Conservation (phyloP, 1,284 basidiomycete species). For the Xerocomus cyaneibrunnescens region DNA sequence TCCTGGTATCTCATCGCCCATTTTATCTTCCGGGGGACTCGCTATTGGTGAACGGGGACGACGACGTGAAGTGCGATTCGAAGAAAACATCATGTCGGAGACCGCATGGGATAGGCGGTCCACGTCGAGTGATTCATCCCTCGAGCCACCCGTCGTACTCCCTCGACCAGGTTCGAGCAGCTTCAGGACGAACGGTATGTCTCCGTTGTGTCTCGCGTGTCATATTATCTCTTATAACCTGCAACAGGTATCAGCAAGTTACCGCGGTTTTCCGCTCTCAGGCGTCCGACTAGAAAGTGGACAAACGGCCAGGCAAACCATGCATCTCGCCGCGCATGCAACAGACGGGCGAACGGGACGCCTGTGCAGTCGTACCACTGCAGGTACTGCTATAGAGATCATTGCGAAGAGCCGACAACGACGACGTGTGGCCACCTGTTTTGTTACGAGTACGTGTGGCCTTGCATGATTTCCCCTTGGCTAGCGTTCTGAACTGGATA, state of each 20-base stretch:
- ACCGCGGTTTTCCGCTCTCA: slow-evolving; percentile 34
- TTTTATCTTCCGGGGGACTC: slow-evolving; percentile 33
- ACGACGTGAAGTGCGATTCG: slow-evolving; percentile 37
- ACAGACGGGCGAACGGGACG: slow-evolving; percentile 12
- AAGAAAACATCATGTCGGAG: slow-evolving; percentile 35
- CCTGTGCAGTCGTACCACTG: slow-evolving; percentile 32
- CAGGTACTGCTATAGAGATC: slow-evolving; percentile 31
- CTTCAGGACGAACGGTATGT: slow-evolving; percentile 23
- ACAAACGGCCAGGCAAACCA: slow-evolving; percentile 14
- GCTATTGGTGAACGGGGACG: slow-evolving; percentile 29
- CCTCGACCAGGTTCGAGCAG: slow-evolving; percentile 13
- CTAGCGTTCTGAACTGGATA: slow-evolving; percentile 8
- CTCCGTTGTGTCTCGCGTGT: background rate
- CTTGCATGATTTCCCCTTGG: background rate
- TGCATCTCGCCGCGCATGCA: background rate
- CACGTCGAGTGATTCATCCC: slow-evolving; percentile 33
- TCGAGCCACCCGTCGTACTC: slow-evolving; percentile 27
- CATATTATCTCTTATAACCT: background rate
- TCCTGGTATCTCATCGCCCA: slow-evolving; percentile 28
- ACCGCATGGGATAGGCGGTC: slow-evolving; percentile 35
- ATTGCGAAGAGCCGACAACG: slow-evolving; percentile 38
- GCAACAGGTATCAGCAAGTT: slow-evolving; percentile 33
- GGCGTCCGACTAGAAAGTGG: slow-evolving; percentile 22
- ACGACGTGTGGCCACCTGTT: slow-evolving; percentile 38
- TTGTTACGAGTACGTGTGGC: slow-evolving; percentile 32